These are phyloP conservation scores for Mycena indigotica DNA, from an alignment of 768 basidiomycete genomes.

Conservation along the genomic window DNA sequence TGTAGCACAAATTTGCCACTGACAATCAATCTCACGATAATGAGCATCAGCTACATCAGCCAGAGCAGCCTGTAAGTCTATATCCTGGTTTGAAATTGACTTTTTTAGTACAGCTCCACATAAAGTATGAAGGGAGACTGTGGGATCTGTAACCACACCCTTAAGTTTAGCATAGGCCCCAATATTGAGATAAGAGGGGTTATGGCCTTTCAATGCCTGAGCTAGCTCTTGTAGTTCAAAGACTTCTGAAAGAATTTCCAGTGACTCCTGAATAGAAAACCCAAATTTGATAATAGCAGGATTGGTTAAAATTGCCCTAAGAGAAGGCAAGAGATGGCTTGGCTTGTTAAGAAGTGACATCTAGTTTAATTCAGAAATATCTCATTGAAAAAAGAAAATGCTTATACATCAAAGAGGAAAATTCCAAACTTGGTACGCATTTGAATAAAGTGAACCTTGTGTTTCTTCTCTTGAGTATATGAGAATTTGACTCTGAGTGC, in stretches of 20 bases:
- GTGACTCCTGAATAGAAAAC: not conserved
- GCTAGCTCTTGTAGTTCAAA: not conserved
- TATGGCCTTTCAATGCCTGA: not conserved
- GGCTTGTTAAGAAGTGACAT: not conserved
- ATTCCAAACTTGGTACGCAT: not conserved
- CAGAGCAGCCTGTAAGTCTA: not conserved
- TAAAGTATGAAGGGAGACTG: conserved; percentile 1
- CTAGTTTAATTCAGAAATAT: not conserved
- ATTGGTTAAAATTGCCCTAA: conserved; percentile 5
- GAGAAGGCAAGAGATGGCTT: conserved; percentile 8
- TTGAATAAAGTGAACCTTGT: not conserved
- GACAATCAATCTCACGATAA: conserved; percentile 3
- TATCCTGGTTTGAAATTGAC: not conserved
- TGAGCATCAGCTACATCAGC: not conserved
- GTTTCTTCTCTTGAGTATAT: not conserved
- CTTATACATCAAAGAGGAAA: not conserved
- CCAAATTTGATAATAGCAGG: conserved; percentile 2
- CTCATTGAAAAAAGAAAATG: not conserved
- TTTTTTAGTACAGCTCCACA: not conserved
- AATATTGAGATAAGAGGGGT: conserved; percentile 1
- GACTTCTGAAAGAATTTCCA: not conserved
- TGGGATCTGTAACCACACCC: conserved; percentile 1
- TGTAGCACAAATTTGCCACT: conserved; percentile 3
- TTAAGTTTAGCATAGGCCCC: conserved; percentile 3
- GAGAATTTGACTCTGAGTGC: not conserved